Evolutionary conservation across 176 grass and related monocot genomes (phyloP).

Genomic region (Ensete ventricosum): DNA sequence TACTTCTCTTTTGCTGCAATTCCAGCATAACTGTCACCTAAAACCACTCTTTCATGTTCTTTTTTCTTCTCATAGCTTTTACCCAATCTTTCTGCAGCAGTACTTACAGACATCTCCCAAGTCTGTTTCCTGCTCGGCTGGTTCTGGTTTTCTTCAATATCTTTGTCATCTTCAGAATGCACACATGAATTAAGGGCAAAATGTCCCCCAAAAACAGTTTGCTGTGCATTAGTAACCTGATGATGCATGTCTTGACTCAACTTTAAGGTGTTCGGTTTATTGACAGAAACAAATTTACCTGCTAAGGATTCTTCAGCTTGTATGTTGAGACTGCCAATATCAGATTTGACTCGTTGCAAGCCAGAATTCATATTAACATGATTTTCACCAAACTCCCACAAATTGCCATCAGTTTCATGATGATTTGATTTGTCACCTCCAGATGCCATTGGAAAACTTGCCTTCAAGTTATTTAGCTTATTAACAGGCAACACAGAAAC

Average conservation of each 20-base stretch:
- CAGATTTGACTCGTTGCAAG: not conserved
- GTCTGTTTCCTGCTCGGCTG: not conserved
- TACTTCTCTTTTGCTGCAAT: not conserved
- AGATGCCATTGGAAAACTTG: not conserved
- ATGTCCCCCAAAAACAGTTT: conserved; percentile 2
- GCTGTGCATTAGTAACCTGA: not conserved
- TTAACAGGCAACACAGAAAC: not conserved
- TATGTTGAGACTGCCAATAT: conserved; percentile 11
- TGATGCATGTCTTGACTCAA: conserved; percentile 9
- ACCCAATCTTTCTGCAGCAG: not conserved
- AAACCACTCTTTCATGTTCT: not conserved
- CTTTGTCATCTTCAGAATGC: conserved; percentile 5
- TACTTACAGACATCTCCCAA: conserved; percentile 9
- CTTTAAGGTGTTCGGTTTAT: conserved; percentile 3
- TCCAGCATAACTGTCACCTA: conserved; percentile 4
- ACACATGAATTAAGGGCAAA: not conserved
- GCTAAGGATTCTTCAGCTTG: conserved; percentile 2
- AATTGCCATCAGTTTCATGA: conserved; percentile 2
- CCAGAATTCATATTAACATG: conserved; percentile 7
- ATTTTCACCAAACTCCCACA: not conserved
- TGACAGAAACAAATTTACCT: not conserved
- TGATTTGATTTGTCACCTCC: conserved; percentile 4
- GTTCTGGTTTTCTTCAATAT: conserved; percentile 12
- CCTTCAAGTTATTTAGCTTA: not conserved
- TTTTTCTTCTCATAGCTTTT: conserved; percentile 5